These are phyloP conservation scores for Panicum virgatum DNA, from an alignment of 202 grass and related monocot genomes.

Conservation along the genomic window DNA sequence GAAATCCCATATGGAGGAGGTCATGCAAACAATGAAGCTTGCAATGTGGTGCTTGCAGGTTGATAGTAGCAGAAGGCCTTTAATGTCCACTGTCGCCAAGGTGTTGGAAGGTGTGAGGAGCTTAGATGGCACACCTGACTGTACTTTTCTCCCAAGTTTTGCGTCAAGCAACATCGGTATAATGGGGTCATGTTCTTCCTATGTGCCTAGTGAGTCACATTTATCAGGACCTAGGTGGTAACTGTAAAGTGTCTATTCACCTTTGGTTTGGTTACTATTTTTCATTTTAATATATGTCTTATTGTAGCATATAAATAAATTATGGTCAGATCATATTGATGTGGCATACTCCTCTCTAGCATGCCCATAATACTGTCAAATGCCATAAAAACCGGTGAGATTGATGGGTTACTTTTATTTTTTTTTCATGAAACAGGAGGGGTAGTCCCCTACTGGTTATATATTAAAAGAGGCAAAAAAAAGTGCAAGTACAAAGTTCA, in stretches of 20 bases:
- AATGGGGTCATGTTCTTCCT: background rate
- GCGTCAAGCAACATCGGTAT: background rate
- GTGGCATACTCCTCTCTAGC: too few relatives aligned
- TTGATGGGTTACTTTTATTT: too few relatives aligned
- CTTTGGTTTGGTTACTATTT: background rate
- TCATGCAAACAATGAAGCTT: slow-evolving; percentile 31
- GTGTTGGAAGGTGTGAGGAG: slow-evolving; percentile 37
- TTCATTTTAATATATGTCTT: background rate
- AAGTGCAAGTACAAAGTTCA: too few relatives aligned
- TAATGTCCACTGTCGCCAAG: slow-evolving; percentile 37
- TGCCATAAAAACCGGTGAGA: too few relatives aligned
- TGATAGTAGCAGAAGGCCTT: slow-evolving; percentile 35
- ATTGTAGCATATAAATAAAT: background rate
- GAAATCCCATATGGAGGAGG: slow-evolving; percentile 13
- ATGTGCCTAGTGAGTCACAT: background rate
- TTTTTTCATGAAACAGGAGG: too few relatives aligned
- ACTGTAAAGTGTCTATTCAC: too few relatives aligned
- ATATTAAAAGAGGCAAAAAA: too few relatives aligned
- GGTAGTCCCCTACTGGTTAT: too few relatives aligned
- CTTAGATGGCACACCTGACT: background rate
- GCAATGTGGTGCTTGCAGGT: slow-evolving; percentile 48
- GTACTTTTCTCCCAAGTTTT: background rate
- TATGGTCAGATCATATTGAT: too few relatives aligned
- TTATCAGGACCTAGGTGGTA: background rate
- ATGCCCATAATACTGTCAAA: too few relatives aligned